These are phyloP conservation scores for Diaporthe amygdali DNA, from an alignment of 2,329 filamentous ascomycete species.

Conservation along the genomic window DNA sequence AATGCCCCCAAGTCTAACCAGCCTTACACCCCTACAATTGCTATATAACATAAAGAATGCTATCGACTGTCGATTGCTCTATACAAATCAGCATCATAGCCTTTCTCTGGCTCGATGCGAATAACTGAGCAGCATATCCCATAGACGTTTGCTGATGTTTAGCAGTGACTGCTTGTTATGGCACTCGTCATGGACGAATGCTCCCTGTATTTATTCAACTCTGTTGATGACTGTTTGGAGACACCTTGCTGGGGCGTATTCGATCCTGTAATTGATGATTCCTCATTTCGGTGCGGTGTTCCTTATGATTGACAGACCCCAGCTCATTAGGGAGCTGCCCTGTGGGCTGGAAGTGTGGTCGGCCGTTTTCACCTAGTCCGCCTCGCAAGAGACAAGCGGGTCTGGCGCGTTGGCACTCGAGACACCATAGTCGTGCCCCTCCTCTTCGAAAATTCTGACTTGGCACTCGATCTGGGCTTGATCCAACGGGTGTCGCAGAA, in stretches of 20 bases:
- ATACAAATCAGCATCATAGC: background rate
- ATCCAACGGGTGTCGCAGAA: conserved; percentile 37
- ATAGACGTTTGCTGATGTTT: background rate
- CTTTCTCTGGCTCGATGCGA: background rate
- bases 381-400: background rate
- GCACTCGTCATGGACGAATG: background rate
- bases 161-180: background rate
- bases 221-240: background rate
- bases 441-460: background rate
- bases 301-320: too few relatives aligned
- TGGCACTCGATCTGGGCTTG: conserved; percentile 13
- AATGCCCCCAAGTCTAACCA: background rate
- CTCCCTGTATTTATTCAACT: background rate
- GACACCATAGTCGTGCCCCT: conserved; percentile 16
- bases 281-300: background rate
- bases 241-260: too few relatives aligned
- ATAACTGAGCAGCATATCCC: background rate
- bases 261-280: background rate
- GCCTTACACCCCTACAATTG: background rate
- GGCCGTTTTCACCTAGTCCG: background rate
- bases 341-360: background rate
- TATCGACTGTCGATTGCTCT: background rate
- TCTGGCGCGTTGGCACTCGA: background rate
- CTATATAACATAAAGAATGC: background rate
- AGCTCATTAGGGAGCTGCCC: background rate